phyloP scores from a whole-genome alignment of 441 rosid genomes.

The Lepidium campestre region DNA sequence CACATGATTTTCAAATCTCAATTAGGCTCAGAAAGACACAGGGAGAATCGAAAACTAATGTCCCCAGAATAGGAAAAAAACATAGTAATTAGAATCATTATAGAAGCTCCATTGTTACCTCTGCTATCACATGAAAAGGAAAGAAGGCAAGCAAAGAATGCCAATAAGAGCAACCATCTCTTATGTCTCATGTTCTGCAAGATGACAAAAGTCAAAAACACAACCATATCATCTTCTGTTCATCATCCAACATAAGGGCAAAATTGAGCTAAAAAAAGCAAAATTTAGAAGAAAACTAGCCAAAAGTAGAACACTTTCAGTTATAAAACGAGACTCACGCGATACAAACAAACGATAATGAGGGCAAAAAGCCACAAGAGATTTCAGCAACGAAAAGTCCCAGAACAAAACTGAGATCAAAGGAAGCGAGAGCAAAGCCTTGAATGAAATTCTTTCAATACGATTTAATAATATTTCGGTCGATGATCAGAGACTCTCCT shows the following conservation, averaged over 20 bases:
- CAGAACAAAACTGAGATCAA: background rate
- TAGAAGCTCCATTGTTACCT: slow-evolving; percentile 30
- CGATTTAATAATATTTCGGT: background rate
- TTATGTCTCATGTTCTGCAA: slow-evolving; percentile 44
- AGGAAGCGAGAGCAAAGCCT: background rate
- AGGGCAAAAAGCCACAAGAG: background rate
- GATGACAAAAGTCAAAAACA: background rate
- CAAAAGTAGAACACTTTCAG: background rate
- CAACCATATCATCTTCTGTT: background rate
- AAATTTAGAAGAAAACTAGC: background rate
- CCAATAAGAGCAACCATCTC: slow-evolving; percentile 29
- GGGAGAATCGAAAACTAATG: background rate
- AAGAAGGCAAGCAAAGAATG: slow-evolving; percentile 28
- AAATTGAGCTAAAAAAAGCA: slow-evolving; percentile 9
- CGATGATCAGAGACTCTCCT: slow-evolving; percentile 8
- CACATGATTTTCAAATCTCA: background rate
- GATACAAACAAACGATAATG: background rate
- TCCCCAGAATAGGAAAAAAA: background rate
- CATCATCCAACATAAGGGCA: background rate
- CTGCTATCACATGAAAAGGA: slow-evolving; percentile 30
- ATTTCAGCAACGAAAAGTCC: background rate
- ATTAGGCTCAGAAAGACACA: background rate
- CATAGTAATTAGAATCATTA: background rate
- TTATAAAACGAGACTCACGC: background rate
- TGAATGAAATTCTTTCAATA: background rate